Evolutionary conservation across 148 eudicot genomes (phyloP), one percentile per base, ranked within the genome.

Genomic region (Drosera capensis): DNA sequence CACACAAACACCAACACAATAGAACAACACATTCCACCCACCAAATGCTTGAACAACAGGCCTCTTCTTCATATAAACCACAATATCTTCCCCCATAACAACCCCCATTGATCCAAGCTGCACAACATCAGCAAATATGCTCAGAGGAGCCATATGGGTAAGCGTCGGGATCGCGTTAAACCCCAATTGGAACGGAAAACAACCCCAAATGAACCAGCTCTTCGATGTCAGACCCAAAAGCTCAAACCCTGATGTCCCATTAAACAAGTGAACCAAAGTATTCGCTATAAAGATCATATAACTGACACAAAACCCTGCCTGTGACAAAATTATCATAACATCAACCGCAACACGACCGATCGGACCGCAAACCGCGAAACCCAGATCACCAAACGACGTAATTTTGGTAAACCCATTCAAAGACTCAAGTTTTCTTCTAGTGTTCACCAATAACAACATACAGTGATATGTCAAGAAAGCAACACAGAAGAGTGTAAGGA

Each of bases 131-230:
- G 87, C 94, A 50, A 83, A 83, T 3, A 83, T 83, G 49, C 94
- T 83, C 63, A 83, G 52, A 48, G 94, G 94, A 20, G 94, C 94
- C 31, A 83, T 57, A 57, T 70, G 84, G 46, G 94, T 83, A 40
- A 83, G 49, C 0, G 84, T 66, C n/a, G 87, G 80, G 5, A 83
- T 69, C 11, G 87, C 59, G 52, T 83, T 83, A 23, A 83, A 39
- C 21, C 80, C 94, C 50, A 83, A 61, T 40, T 83, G 87, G 28
- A 83, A 76, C 9, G 94, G 94, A 15, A 83, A 66, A 62, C 84
- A 71, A 0, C 62, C 63, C 84, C 80, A 83, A 24, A 83, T 58
- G 34, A 73, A 83, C 56, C 75, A 46, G 14, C 55, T 64, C 8
- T 83, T 73, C 11, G 78, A 61, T 8, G 68, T 45, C 23, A 82